phyloP scores from a whole-genome alignment of 768 basidiomycete genomes.

The Rhodotorula toruloides region DNA sequence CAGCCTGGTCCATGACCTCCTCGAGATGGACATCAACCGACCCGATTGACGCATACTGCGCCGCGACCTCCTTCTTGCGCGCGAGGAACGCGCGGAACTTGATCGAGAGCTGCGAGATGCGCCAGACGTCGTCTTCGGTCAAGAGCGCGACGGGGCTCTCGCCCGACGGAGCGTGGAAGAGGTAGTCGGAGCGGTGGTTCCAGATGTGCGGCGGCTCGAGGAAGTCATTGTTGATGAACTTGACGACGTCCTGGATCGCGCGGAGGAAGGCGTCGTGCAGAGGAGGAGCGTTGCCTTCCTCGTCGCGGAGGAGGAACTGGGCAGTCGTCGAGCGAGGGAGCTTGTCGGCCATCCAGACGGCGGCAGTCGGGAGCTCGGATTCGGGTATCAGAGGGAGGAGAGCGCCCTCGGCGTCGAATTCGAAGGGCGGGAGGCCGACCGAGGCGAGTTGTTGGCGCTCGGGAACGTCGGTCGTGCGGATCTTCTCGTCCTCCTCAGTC shows the following conservation, averaged over 20 bases:
- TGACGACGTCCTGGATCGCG: slow-evolving; percentile 72
- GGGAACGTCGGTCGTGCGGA: slow-evolving; percentile 81
- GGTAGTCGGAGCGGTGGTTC: slow-evolving; percentile 86
- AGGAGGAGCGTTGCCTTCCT: slow-evolving; percentile 57
- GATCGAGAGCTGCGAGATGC: slow-evolving; percentile 79
- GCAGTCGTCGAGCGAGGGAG: slow-evolving; percentile 53
- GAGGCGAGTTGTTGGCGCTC: slow-evolving; percentile 70
- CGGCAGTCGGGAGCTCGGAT: slow-evolving; percentile 70
- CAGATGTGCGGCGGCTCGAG: slow-evolving; percentile 94
- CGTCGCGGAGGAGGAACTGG: slow-evolving; percentile 60
- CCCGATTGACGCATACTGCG: slow-evolving; percentile 58
- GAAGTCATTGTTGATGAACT: slow-evolving; percentile 76
- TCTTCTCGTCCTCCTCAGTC: slow-evolving; percentile 88
- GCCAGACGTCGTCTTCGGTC: slow-evolving; percentile 76
- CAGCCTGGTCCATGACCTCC: slow-evolving; percentile 48
- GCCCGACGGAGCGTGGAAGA: slow-evolving; percentile 59
- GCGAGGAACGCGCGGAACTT: slow-evolving; percentile 82
- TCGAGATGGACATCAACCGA: slow-evolving; percentile 50
- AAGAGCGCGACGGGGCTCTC: slow-evolving; percentile 54
- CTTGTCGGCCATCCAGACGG: slow-evolving; percentile 79
- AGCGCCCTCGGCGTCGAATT: slow-evolving; percentile 44
- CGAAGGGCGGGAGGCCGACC: slow-evolving; percentile 68
- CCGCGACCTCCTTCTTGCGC: slow-evolving; percentile 59
- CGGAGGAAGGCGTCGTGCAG: slow-evolving; percentile 53
- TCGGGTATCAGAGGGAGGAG: slow-evolving; percentile 57